Conservation (phyloP, 768 basidiomycete genomes). For the Podaxis sp. region DNA sequence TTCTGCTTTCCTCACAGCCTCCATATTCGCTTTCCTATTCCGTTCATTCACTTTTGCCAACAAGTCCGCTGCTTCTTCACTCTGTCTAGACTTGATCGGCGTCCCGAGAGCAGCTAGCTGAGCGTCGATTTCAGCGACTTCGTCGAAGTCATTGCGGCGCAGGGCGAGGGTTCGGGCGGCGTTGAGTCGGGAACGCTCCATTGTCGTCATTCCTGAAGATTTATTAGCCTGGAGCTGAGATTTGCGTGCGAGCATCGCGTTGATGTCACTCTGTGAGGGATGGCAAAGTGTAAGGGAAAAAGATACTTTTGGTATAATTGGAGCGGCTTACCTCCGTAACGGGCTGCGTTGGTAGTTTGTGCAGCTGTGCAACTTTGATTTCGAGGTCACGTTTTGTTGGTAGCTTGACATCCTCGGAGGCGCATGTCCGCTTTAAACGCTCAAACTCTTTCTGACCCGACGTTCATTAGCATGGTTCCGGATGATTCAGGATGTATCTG, state of each 20-base stretch:
- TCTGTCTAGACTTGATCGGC: conserved; percentile 18
- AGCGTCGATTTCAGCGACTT: conserved; percentile 60
- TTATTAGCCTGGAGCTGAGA: conserved; percentile 36
- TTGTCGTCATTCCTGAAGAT: conserved; percentile 36
- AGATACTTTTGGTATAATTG: neutral
- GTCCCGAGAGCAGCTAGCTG: conserved; percentile 57
- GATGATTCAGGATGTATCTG: neutral
- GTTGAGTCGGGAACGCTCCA: conserved; percentile 67
- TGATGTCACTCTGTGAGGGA: conserved; percentile 68
- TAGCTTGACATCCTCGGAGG: conserved; percentile 55
- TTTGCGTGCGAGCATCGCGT: conserved; percentile 75
- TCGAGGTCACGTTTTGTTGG: conserved; percentile 69
- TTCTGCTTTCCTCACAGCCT: conserved; percentile 78
- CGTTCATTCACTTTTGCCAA: conserved; percentile 86
- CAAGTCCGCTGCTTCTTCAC: conserved; percentile 41
- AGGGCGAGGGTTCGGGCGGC: conserved; percentile 74
- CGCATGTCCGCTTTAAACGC: conserved; percentile 46
- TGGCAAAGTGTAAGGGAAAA: conserved; percentile 11
- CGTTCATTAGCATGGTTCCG: conserved; percentile 10
- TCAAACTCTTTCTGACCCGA: conserved; percentile 68
- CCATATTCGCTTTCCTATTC: conserved; percentile 82
- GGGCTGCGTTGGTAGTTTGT: conserved; percentile 54
- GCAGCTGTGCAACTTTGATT: conserved; percentile 64
- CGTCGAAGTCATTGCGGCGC: conserved; percentile 67
- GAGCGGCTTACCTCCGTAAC: conserved; percentile 72